Conservation (phyloP, 225 moss, liverwort and hornwort species). For the Physcomitrellopsis africana region DNA sequence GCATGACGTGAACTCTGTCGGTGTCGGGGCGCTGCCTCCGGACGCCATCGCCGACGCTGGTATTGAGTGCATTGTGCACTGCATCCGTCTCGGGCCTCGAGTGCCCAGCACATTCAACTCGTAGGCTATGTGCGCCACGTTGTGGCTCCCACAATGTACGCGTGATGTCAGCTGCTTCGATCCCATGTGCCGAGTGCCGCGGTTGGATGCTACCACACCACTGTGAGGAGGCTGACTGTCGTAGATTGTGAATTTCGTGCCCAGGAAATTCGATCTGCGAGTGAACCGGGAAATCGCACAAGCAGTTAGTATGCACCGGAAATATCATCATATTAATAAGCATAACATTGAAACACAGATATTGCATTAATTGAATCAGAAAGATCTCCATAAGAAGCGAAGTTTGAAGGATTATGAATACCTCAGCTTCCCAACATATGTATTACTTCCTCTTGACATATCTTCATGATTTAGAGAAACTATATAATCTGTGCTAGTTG, state of each 20-base stretch:
- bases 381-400: no score
- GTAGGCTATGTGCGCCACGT: constrained; percentile 95
- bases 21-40: constrained; percentile 92
- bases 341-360: no score
- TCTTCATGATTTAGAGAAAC: constrained; percentile 91
- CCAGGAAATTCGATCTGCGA: constrained; percentile 92
- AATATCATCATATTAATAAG: background rate
- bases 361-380: no score
- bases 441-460: constrained; percentile 95
- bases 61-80: constrained; percentile 95
- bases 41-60: constrained; percentile 92
- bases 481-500: constrained; percentile 98
- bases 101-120: constrained; percentile 96
- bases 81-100: constrained; percentile 94
- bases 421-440: constrained; percentile 96
- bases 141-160: constrained; percentile 94
- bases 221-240: constrained; percentile 95
- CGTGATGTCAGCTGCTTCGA: constrained; percentile 90
- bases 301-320: background rate
- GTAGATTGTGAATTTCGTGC: constrained; percentile 96
- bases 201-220: constrained; percentile 65
- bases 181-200: constrained; percentile 74
- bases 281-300: background rate
- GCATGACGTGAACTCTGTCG: constrained; percentile 89
- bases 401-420: background rate